Percentiles rank a stretch among this genome's conserved stretches.
Conservation (phyloP, 768 basidiomycete genomes). For the Filobasidium wieringae region DNA sequence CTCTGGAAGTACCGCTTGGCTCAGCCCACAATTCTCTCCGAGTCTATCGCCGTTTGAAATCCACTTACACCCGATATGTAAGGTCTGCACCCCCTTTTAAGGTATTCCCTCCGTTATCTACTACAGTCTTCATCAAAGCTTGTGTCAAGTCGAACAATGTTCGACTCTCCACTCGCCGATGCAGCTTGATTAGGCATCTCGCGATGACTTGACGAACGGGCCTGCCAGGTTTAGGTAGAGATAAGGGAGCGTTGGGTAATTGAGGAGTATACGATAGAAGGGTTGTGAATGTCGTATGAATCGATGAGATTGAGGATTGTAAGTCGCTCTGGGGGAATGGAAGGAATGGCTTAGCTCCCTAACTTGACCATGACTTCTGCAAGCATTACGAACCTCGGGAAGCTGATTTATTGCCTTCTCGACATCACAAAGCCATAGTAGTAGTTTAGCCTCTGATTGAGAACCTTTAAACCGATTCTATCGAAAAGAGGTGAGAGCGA, state of each 20-base stretch:
- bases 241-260: constrained; percentile 39
- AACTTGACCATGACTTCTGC: not conserved
- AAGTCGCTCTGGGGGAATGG: not conserved
- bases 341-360: not conserved
- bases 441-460: constrained; percentile 6
- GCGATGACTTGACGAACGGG: constrained; percentile 68
- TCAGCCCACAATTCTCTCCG: constrained; percentile 24
- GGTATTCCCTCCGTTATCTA: constrained; percentile 52
- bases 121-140: constrained; percentile 58
- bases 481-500: not conserved
- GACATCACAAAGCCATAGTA: constrained; percentile 30
- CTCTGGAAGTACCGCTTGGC: constrained; percentile 42
- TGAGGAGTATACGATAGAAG: constrained; percentile 34
- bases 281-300: constrained; percentile 12
- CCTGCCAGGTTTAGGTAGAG: constrained; percentile 73
- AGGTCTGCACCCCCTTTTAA: constrained; percentile 33
- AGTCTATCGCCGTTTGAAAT: constrained; percentile 19
- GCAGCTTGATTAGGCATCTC: constrained; percentile 61
- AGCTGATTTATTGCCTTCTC: constrained; percentile 31
- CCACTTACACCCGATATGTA: constrained; percentile 50
- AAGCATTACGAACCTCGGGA: constrained; percentile 9
- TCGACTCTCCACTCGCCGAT: constrained; percentile 68
- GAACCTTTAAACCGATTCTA: not conserved
- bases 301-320: not conserved
- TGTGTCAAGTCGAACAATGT: constrained; percentile 79